A percentile compares a stretch with the other conserved stretches of the same genome.
phyloP scores from a whole-genome alignment of 78 protist species.

The Cavenderia fasciculata region DNA sequence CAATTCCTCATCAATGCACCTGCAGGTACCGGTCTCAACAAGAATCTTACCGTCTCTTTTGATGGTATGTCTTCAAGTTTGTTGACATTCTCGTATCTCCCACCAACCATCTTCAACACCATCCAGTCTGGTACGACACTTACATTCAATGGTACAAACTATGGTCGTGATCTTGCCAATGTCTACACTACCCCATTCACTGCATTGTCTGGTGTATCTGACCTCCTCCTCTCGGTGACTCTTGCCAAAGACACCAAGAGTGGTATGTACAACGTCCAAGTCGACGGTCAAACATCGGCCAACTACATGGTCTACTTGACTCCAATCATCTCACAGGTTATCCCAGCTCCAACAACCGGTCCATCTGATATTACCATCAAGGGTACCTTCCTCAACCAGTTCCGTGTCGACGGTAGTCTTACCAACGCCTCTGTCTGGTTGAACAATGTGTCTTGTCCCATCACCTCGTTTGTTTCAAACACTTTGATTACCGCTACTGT shows the following conservation, averaged over 20 bases:
- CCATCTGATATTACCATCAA: not conserved
- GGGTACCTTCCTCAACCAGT: not conserved
- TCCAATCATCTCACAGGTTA: not conserved
- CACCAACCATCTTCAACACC: not conserved
- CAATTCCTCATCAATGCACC: not conserved
- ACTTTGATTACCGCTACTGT: not conserved
- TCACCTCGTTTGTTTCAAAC: not conserved
- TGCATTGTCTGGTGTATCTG: not conserved
- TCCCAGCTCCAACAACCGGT: not conserved
- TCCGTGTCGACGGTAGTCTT: not conserved
- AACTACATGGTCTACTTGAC: not conserved
- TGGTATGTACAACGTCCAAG: conserved; percentile 1
- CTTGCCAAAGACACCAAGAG: not conserved
- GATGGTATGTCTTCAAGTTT: not conserved
- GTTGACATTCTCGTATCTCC: not conserved
- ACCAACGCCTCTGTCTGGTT: not conserved
- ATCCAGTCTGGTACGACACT: not conserved
- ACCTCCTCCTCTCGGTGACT: not conserved
- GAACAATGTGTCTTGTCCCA: not conserved
- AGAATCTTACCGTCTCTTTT: not conserved
- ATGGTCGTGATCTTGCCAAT: not conserved
- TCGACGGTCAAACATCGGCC: not conserved
- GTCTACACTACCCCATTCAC: not conserved
- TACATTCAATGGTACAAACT: not conserved
- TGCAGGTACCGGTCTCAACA: not conserved